Evolutionary conservation across 78 protist genomes (phyloP), one percentile per base, ranked within the genome.

Genomic region (Chrysochromulina tobinii): DNA sequence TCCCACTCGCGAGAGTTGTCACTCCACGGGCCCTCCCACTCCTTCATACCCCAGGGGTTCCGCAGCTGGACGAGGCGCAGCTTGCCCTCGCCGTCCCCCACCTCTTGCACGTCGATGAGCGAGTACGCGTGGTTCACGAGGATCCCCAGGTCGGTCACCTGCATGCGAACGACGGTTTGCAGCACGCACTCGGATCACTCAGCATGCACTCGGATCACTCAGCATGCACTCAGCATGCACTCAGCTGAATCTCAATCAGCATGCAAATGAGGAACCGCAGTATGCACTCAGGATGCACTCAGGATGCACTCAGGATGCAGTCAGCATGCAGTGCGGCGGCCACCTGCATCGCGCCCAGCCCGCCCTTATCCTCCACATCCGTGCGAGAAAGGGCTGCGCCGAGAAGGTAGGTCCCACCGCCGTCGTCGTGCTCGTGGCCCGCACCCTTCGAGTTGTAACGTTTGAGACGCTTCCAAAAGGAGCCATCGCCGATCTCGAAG

Each of bases 21-120:
- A 18, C 66, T 1, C 90, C 90, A 87, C 66, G 58, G 23, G 81
- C 90, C 90, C 2, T 1, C 2, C 90, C 90, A 87, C 81, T 87
- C 90, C 9, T 50, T 5, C 67, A 23, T 53, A 3, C 90, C 90
- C 90, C 90, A 87, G 67, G 90, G 90, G 90, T 87, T 87, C 50
- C 90, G 77, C 50, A 87, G 17, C 48, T 87, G 4, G 23, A 87
- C 23, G 53, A 87, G 27, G 8, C 81, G 81, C 0, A 38, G 7
- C 73, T 12, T 67, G n/a, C 17, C 73, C n/a, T 20, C 8, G 73
- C 38, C 38, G 73, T 27, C 25, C 50, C 23, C 20, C 51, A 5
- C 64, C 66, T 20, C 87, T 18, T 27, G 14, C n/a, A 9, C 84
- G 14, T 4, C 84, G 20, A 51, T 51, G 3, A 66, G 50, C 11